These are phyloP conservation scores for Flueggea neowawraea DNA, from an alignment of 441 rosid species.

Conservation along the genomic window DNA sequence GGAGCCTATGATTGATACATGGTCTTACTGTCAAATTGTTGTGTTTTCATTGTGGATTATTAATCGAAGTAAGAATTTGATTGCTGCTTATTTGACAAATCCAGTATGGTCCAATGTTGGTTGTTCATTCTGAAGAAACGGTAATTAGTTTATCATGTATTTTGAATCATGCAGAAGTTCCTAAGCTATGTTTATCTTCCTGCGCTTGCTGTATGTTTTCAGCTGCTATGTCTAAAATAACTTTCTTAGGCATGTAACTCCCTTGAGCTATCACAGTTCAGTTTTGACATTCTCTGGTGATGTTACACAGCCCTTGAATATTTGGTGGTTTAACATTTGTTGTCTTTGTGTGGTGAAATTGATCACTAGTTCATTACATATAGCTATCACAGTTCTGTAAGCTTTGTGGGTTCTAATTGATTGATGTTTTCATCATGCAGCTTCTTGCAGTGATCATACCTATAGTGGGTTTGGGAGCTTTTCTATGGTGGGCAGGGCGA, in stretches of 20 bases:
- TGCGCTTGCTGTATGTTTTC: not conserved
- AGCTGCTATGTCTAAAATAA: too few species aligned
- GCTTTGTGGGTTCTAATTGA: conserved; percentile 8
- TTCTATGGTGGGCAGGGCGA: conserved; percentile 91
- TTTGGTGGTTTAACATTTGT: too few species aligned
- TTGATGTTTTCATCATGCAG: conserved; percentile 31
- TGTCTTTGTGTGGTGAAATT: too few species aligned
- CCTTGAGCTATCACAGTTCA: too few species aligned
- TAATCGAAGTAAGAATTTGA: not conserved
- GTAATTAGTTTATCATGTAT: not conserved
- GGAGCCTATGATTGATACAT: not conserved
- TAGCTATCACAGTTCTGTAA: not conserved
- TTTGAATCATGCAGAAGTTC: conserved; percentile 1
- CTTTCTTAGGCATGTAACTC: too few species aligned
- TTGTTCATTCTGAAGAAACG: too few species aligned
- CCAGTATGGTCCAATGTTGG: too few species aligned
- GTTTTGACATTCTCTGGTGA: too few species aligned
- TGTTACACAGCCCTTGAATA: too few species aligned
- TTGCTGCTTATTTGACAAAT: too few species aligned
- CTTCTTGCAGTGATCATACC: conserved; percentile 69
- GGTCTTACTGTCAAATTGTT: not conserved
- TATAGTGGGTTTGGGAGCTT: conserved; percentile 72
- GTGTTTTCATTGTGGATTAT: conserved; percentile 1
- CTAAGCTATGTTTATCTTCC: not conserved
- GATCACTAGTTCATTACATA: too few species aligned